Base-by-base conservation (phyloP, 169 alveolate species). In the Eimeria necatrix region DNA sequence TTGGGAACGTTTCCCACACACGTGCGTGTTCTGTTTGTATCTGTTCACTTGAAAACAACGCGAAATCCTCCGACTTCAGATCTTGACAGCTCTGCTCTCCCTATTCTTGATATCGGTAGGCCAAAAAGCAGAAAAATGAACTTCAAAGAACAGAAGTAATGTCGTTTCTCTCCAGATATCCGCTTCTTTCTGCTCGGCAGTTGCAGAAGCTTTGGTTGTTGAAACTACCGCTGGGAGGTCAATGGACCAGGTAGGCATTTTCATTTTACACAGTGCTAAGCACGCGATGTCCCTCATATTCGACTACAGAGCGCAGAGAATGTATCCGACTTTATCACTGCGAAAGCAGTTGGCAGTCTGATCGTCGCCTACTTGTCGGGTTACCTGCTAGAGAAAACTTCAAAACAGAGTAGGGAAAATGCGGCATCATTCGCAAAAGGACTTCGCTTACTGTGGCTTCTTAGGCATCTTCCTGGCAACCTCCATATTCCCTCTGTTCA, bases 281-380 rank as follows among this genome's bases (percentile, higher is more conserved):
- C 64, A 1, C 26, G 16, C 61, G 64, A 5, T 51, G 48, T 59
- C 9, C 16, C n/a, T 53, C 22, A 14, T 22, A 73, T 26, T 24
- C 9, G 52, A 60, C 32, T 85, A 22, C 91, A 95, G 96, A 93
- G 96, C 26, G 95, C 95, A 24, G 96, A 93, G 60, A 91, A 85
- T 53, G 98, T 98, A 26, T 97, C 99, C 3, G 98, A 98, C 80
- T 98, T 98, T 91, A 97, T 98, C 95, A 98, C 99, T 41, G 95
- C 98, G 41, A 98, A 98, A 92, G 98, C 99, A 32, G 83, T 97
- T 48, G 99, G 99, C 1, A 97, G 98, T 22, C 89, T 99, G 60
- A 73, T 98, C 59, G 99, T 98, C 64, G 99, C 99, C 18, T 99
- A 99, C 96, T 97, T 98, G 84, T 98, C 99, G 88, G 99, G 99